Percentiles rank a stretch among this genome's conserved stretches.
phyloP scores from a whole-genome alignment of 495 filamentous ascomycete species.

The Chaetomium cochliodes region DNA sequence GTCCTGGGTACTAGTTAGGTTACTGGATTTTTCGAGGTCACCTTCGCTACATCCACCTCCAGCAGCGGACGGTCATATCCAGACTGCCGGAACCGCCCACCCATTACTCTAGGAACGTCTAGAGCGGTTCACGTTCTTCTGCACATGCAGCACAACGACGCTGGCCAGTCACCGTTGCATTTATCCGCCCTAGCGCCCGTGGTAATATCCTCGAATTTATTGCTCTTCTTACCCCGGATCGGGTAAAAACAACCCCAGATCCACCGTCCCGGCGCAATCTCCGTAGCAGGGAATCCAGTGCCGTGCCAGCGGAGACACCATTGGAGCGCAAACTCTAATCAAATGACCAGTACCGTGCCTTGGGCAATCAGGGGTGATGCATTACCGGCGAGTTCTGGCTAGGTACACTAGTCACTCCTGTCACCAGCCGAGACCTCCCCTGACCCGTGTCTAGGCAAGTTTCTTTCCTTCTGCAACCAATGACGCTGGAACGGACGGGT shows the following conservation, averaged over 20 bases:
- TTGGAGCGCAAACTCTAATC: not conserved
- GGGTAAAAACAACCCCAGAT: slow-evolving; percentile 31
- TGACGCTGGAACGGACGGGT: not conserved
- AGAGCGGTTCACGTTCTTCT: not conserved
- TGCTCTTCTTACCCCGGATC: slow-evolving; percentile 33
- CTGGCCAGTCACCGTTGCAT: slow-evolving; percentile 20
- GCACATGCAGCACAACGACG: not conserved
- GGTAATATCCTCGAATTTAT: slow-evolving; percentile 34
- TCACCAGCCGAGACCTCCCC: not conserved
- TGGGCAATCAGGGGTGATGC: not conserved
- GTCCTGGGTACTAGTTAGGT: too few relatives aligned
- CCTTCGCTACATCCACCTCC: too few relatives aligned
- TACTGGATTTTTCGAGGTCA: too few relatives aligned
- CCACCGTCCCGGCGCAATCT: slow-evolving; percentile 2
- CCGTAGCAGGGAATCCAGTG: slow-evolving; percentile 14
- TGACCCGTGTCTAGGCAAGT: not conserved
- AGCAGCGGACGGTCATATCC: not conserved
- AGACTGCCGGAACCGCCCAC: not conserved
- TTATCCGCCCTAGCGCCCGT: slow-evolving; percentile 28
- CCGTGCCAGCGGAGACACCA: slow-evolving; percentile 11
- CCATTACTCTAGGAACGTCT: not conserved
- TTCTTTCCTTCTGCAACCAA: not conserved
- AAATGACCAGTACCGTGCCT: not conserved
- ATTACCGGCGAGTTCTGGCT: not conserved
- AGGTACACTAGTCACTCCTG: not conserved